Conservation (phyloP, 2,329 filamentous ascomycete genomes). For the Phialophora chinensis region DNA sequence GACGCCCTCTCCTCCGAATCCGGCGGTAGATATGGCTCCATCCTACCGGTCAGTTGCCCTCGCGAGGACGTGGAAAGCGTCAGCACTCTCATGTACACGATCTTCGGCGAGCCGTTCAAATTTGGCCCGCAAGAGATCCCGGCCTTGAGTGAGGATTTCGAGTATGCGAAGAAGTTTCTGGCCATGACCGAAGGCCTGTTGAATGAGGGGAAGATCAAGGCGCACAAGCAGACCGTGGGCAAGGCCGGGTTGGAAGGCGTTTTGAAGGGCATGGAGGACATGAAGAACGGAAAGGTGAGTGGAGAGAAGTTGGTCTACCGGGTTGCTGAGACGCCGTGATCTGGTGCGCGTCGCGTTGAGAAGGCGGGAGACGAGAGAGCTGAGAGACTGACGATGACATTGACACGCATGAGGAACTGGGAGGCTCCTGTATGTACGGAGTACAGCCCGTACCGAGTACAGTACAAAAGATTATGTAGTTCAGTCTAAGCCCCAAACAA, state of each 20-base stretch:
- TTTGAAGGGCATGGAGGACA: conserved; percentile 51
- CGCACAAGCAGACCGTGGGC: conserved; percentile 51
- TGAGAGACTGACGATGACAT: not conserved
- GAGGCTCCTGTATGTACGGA: too few species aligned
- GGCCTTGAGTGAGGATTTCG: conserved; percentile 47
- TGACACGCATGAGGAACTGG: not conserved
- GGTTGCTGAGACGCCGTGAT: conserved; percentile 40
- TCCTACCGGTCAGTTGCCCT: conserved; percentile 40
- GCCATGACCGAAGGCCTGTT: conserved; percentile 50
- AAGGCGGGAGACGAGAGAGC: not conserved
- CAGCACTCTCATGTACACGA: conserved; percentile 45
- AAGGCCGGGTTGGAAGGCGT: conserved; percentile 54
- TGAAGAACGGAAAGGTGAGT: conserved; percentile 55
- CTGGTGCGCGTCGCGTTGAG: not conserved
- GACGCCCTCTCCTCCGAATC: conserved; percentile 45
- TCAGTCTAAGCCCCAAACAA: too few species aligned
- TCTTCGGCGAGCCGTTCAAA: conserved; percentile 44
- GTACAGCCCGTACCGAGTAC: too few species aligned
- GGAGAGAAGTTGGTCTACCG: conserved; percentile 58
- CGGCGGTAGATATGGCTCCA: conserved; percentile 43
- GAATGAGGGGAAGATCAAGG: conserved; percentile 51
- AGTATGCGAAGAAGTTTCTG: conserved; percentile 52
- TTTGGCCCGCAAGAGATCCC: conserved; percentile 25
- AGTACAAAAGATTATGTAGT: too few species aligned
- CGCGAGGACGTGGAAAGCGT: conserved; percentile 46